phyloP scores from a whole-genome alignment of 306 rosid species.

The Prunus armeniaca region DNA sequence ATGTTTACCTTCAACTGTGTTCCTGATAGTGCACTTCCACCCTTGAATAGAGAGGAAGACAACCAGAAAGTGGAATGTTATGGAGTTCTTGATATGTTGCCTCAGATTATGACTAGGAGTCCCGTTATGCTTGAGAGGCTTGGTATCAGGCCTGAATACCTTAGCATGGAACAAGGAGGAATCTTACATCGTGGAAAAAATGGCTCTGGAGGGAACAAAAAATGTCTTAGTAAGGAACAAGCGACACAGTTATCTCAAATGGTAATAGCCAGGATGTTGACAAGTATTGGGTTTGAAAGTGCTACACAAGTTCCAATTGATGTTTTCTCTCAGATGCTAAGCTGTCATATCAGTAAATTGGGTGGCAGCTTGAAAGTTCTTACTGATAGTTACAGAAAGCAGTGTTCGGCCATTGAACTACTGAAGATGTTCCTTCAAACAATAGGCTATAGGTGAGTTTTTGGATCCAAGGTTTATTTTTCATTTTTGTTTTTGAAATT shows the following conservation, averaged over 20 bases:
- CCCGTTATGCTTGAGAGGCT: slow-evolving; percentile 79
- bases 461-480: not conserved
- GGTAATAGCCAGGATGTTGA: slow-evolving; percentile 61
- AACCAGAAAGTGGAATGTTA: slow-evolving; percentile 42
- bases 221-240: slow-evolving; percentile 58
- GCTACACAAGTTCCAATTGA: slow-evolving; percentile 75
- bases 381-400: slow-evolving; percentile 78
- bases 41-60: slow-evolving; percentile 37
- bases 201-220: slow-evolving; percentile 55
- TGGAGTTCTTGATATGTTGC: slow-evolving; percentile 75
- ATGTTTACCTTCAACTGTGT: slow-evolving; percentile 67
- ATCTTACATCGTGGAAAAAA: slow-evolving; percentile 41
- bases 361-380: slow-evolving; percentile 73
- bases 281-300: slow-evolving; percentile 70
- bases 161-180: slow-evolving; percentile 60
- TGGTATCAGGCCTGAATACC: slow-evolving; percentile 65
- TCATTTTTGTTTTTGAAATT: not conserved
- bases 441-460: slow-evolving; percentile 65
- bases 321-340: slow-evolving; percentile 71
- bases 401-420: slow-evolving; percentile 77
- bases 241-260: slow-evolving; percentile 59
- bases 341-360: slow-evolving; percentile 57
- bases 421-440: slow-evolving; percentile 89
- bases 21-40: slow-evolving; percentile 82
- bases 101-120: slow-evolving; percentile 53